A percentile compares a stretch with the other conserved stretches of the same genome.
phyloP scores from a whole-genome alignment of 345 rosid genomes.

The Leavenworthia alabamica region DNA sequence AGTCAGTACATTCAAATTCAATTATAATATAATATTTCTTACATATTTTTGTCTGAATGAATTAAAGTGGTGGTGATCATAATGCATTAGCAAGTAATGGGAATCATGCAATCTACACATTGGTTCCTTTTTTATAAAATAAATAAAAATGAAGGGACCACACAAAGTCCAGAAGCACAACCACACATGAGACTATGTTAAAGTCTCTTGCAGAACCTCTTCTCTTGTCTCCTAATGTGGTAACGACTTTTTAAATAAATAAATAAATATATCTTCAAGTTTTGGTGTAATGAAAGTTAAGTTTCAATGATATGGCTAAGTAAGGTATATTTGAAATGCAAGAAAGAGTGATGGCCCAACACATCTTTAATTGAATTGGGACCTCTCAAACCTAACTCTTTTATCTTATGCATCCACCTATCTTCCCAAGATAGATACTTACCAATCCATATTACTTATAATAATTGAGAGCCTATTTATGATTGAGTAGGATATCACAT shows the following conservation, averaged over 20 bases:
- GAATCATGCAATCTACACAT: slow-evolving; percentile 37
- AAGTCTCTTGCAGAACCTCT: slow-evolving; percentile 34
- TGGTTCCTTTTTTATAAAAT: slow-evolving; percentile 18
- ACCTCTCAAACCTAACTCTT: slow-evolving; percentile 25
- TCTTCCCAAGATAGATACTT: slow-evolving; percentile 8
- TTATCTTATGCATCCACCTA: not conserved
- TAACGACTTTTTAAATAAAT: slow-evolving; percentile 21
- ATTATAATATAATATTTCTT: slow-evolving; percentile 7
- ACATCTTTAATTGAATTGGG: slow-evolving; percentile 20
- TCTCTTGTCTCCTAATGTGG: slow-evolving; percentile 38
- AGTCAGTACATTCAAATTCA: slow-evolving; percentile 24
- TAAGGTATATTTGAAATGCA: slow-evolving; percentile 28
- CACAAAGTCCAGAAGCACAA: slow-evolving; percentile 26
- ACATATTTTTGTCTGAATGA: slow-evolving; percentile 21
- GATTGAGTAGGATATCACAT: not conserved
- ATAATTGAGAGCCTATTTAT: not conserved
- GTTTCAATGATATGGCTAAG: slow-evolving; percentile 30
- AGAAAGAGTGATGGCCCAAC: slow-evolving; percentile 33
- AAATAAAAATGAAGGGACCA: slow-evolving; percentile 25
- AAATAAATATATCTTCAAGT: not conserved
- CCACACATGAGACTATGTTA: slow-evolving; percentile 34
- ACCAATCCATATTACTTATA: slow-evolving; percentile 2
- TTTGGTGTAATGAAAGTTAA: slow-evolving; percentile 24
- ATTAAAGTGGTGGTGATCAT: slow-evolving; percentile 26
- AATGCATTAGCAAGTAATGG: slow-evolving; percentile 25